These are phyloP conservation scores for Atalantia buxifolia DNA, from an alignment of 345 rosid species.

Conservation along the genomic window DNA sequence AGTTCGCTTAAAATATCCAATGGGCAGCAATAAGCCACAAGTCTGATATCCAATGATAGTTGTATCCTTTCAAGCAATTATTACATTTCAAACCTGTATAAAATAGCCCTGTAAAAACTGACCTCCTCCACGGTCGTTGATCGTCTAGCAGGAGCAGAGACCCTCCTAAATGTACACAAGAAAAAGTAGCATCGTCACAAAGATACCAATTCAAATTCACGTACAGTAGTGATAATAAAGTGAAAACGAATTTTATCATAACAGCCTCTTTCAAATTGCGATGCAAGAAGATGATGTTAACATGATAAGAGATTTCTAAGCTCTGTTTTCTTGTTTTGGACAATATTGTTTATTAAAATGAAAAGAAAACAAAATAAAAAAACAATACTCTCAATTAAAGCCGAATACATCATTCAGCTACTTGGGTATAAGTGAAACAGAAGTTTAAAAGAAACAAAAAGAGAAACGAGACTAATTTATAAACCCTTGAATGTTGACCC, in stretches of 20 bases:
- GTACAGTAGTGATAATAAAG: too few species aligned
- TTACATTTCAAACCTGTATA: too few species aligned
- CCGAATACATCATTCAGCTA: neutral
- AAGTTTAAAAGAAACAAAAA: neutral
- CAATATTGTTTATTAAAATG: neutral
- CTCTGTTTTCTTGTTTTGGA: neutral
- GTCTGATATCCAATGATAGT: too few species aligned
- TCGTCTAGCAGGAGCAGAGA: neutral
- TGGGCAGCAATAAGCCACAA: neutral
- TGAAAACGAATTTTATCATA: too few species aligned
- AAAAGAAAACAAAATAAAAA: too few species aligned
- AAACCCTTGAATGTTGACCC: conserved; percentile 15
- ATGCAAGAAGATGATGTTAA: neutral
- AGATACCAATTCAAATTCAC: too few species aligned
- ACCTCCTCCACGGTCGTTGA: conserved; percentile 44
- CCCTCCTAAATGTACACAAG: neutral
- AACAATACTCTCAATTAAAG: neutral
- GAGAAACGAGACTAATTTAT: neutral
- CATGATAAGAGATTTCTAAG: neutral
- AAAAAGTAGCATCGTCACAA: neutral
- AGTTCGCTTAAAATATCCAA: neutral
- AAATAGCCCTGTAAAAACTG: neutral
- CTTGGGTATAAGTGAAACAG: neutral
- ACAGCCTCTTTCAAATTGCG: too few species aligned
- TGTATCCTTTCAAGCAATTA: neutral